Conservation (phyloP, 495 filamentous ascomycete genomes). For the Talaromyces liani region DNA sequence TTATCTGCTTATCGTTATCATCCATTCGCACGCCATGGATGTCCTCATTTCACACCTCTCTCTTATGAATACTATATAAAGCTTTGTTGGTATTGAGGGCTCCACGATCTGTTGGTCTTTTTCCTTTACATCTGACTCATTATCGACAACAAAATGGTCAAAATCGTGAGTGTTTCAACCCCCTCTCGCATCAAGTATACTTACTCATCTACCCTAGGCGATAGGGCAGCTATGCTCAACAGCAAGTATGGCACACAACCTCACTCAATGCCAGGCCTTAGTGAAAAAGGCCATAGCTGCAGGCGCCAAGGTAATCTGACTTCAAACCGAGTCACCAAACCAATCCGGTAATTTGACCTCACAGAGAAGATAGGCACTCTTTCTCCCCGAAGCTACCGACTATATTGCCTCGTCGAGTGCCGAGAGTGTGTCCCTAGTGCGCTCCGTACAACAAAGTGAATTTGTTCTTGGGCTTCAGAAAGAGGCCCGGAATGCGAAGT, state of each 20-base stretch:
- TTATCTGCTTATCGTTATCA: neutral
- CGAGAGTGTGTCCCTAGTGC: slow-evolving; percentile 60
- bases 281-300: slow-evolving; percentile 64
- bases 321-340: neutral
- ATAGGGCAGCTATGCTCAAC: slow-evolving; percentile 85
- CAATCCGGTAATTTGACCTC: neutral
- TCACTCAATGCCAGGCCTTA: slow-evolving; percentile 63
- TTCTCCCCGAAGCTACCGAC: slow-evolving; percentile 88
- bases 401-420: slow-evolving; percentile 65
- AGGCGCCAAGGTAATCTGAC: slow-evolving; percentile 60
- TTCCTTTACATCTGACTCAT: neutral
- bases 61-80: neutral
- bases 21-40: neutral
- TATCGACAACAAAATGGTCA: neutral
- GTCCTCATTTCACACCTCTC: neutral
- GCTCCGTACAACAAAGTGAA: slow-evolving; percentile 43
- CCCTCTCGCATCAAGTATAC: neutral
- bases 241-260: slow-evolving; percentile 68
- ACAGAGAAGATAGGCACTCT: slow-evolving; percentile 53
- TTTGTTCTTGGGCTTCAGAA: slow-evolving; percentile 69
- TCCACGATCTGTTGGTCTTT: neutral
- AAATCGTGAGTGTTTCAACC: neutral
- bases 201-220: slow-evolving; percentile 44
- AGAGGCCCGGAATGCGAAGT: slow-evolving; percentile 47
- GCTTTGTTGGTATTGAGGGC: neutral